phyloP scores from a whole-genome alignment of 2,329 filamentous ascomycete genomes.

The Fusarium falciforme region DNA sequence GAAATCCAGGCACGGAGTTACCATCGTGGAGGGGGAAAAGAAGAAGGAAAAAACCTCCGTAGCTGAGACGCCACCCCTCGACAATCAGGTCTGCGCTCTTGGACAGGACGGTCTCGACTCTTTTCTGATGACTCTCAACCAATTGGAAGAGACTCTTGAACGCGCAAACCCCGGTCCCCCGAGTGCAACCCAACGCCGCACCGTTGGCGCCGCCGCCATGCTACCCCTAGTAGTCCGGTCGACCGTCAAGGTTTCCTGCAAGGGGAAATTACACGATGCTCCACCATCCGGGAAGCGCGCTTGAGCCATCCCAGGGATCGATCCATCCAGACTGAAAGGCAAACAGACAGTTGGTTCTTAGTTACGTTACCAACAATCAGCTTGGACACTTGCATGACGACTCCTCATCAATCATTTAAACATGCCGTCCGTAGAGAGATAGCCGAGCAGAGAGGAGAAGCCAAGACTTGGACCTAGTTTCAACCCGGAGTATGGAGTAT shows the following conservation, averaged over 20 bases:
- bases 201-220: slow-evolving; percentile 43
- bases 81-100: not conserved
- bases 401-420: not conserved
- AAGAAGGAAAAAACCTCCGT: not conserved
- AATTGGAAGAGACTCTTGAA: not conserved
- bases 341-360: not conserved
- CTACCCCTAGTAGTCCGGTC: slow-evolving; percentile 10
- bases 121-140: not conserved
- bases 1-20: not conserved
- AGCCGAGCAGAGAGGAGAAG: not conserved
- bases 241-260: slow-evolving; percentile 43
- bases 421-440: not conserved
- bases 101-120: slow-evolving; percentile 9
- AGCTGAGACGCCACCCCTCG: not conserved
- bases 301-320: not conserved
- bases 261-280: slow-evolving; percentile 39
- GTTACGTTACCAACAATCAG: not conserved
- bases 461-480: not conserved
- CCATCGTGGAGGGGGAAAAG: not conserved
- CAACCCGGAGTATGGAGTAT: not conserved
- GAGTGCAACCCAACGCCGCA: slow-evolving; percentile 37
- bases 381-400: not conserved
- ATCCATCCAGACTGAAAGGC: not conserved
- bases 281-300: slow-evolving; percentile 6
- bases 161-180: slow-evolving; percentile 11